Conservation (phyloP, 805 yeast species). For the Candida peoriensis region DNA sequence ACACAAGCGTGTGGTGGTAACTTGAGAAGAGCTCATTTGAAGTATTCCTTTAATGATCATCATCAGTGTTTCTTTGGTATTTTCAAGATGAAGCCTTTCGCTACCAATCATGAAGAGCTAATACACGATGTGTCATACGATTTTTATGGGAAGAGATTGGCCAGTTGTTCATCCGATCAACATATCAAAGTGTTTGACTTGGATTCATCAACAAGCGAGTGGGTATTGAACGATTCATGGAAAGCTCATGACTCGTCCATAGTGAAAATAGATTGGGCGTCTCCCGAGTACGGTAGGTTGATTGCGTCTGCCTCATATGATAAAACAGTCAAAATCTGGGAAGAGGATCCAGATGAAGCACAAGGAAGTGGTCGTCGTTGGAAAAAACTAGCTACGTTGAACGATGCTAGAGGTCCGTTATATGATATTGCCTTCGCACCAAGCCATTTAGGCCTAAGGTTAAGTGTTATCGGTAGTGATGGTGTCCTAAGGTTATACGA, state of each 20-base stretch:
- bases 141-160: constrained; percentile 86
- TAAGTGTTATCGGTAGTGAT: constrained; percentile 87
- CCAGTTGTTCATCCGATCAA: constrained; percentile 94
- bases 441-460: constrained; percentile 68
- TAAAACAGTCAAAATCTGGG: constrained; percentile 85
- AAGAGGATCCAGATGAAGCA: constrained; percentile 76
- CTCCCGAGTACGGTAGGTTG: constrained; percentile 87
- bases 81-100: constrained; percentile 60
- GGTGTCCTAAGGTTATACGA: constrained; percentile 83
- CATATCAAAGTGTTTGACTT: constrained; percentile 85
- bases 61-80: no score
- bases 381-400: constrained; percentile 67
- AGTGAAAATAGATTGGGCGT: constrained; percentile 84
- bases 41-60: no score
- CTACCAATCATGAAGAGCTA: constrained; percentile 90
- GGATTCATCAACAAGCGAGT: constrained; percentile 57
- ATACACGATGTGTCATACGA: constrained; percentile 89
- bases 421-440: constrained; percentile 92
- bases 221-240: constrained; percentile 89
- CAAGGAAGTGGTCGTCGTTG: constrained; percentile 80
- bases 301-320: constrained; percentile 89
- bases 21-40: no score
- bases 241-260: constrained; percentile 91
- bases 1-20: no score
- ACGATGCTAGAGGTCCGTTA: constrained; percentile 84